Base-by-base conservation (phyloP, 768 basidiomycete species). In the Leccinum longicurvipes region DNA sequence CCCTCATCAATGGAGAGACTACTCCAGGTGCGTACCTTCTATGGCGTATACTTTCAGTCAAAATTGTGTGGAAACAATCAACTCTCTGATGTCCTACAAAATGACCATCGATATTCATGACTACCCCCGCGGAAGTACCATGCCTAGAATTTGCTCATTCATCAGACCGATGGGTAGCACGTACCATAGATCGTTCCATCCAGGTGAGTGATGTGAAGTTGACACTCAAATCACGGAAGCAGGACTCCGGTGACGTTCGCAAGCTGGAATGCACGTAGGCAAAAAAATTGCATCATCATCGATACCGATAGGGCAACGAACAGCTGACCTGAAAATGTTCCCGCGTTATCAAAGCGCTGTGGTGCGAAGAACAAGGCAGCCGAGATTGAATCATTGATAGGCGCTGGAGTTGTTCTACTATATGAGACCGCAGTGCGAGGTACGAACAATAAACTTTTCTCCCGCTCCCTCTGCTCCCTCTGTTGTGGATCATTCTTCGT, bases 181-280 rank as follows among this genome's bases (percentile, higher is more conserved):
- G 28, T 11, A 49, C 29, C 25, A 4, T 7, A 23, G 14, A 17
- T 54, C 45, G 25, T 51, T 44, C 9, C 19, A 29, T 47, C 17
- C 17, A 27, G 42, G 23, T 24, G 44, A 44, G 28, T 12, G 6
- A 6, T 21, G 36, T 50, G 12, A 19, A 41, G 24, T 46, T 8
- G 9, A 12, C 25, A 0, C 15, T 41, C 10, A 4, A 15, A 3
- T 28, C 6, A 12, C 4, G 11, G 28, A 23, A 19, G 7, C 15
- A 5, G 39, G 15, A 17, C n/a, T n/a, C n/a, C n/a, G 41, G 28
- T 41, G 45, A 25, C 17, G 10, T 48, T 57, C 31, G 14, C 47
- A 53, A 25, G 53, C 19, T 47, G 7, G 21, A 24, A 29, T 15
- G n/a, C 6, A 36, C 53, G 58, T 47, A 58, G 46, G 59, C 46